Percentiles rank a stretch among this genome's conserved stretches.
Evolutionary conservation across 2,329 filamentous ascomycete genomes (phyloP).

Genomic region (Drechmeria coniospora): DNA sequence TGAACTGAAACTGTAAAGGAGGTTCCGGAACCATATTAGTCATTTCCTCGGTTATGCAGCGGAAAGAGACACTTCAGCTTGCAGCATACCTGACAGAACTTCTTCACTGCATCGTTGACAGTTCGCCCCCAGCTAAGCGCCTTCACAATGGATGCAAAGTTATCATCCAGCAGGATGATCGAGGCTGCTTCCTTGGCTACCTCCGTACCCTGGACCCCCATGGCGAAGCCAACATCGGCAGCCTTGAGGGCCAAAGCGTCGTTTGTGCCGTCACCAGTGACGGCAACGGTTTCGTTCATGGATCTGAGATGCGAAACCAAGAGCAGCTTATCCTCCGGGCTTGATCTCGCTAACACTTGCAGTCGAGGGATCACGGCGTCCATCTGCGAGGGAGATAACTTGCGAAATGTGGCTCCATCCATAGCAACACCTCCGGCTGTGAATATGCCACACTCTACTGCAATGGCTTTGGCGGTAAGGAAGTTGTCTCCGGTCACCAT

Average conservation of each 20-base stretch:
- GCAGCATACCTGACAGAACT: constrained; percentile 38
- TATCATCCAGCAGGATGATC: constrained; percentile 50
- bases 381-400: constrained; percentile 32
- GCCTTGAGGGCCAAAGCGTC: constrained; percentile 51
- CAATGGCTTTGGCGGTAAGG: constrained; percentile 28
- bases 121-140: constrained; percentile 47
- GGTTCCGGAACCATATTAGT: no score
- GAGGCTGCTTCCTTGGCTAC: constrained; percentile 52
- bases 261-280: constrained; percentile 52
- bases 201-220: constrained; percentile 52
- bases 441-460: constrained; percentile 24
- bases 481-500: constrained; percentile 42
- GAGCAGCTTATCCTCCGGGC: constrained; percentile 53
- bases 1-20: constrained; percentile 49
- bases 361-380: constrained; percentile 42
- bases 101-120: constrained; percentile 48
- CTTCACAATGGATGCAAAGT: constrained; percentile 49
- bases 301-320: constrained; percentile 49
- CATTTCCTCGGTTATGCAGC: no score
- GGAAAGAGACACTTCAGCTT: no score
- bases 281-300: constrained; percentile 50
- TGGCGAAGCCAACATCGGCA: constrained; percentile 52
- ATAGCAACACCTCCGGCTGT: constrained; percentile 52
- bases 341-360: constrained; percentile 53
- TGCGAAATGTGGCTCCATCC: constrained; percentile 37